Evolutionary conservation across 495 filamentous ascomycete species (phyloP).

Genomic region (Talaromyces nanjingensis): DNA sequence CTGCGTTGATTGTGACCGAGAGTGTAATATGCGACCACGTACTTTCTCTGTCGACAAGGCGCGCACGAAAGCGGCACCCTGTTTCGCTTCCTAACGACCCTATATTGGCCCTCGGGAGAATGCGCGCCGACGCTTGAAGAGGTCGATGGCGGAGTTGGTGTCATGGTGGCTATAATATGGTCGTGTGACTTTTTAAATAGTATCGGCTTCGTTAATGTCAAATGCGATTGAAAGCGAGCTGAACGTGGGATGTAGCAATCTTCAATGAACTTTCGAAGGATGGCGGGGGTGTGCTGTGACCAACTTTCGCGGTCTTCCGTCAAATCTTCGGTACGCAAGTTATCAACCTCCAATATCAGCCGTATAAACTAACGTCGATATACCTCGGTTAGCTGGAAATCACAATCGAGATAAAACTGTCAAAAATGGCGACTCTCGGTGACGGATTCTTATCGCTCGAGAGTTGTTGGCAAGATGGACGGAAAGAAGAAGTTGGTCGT

Average conservation of each 20-base stretch:
- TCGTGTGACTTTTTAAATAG: not conserved
- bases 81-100: conserved; percentile 90
- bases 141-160: conserved; percentile 87
- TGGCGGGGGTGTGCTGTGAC: not conserved
- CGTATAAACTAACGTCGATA: not conserved
- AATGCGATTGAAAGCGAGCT: not conserved
- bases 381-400: not conserved
- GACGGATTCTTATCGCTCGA: not conserved
- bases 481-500: not conserved
- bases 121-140: conserved; percentile 65
- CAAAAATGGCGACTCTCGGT: not conserved
- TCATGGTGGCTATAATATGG: conserved; percentile 46
- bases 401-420: not conserved
- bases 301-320: not conserved
- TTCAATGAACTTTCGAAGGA: not conserved
- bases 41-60: conserved; percentile 94
- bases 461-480: not conserved
- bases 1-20: not conserved
- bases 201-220: not conserved
- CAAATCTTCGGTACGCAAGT: not conserved
- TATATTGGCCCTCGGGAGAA: conserved; percentile 81
- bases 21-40: conserved; percentile 25
- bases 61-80: conserved; percentile 90
- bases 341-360: not conserved
- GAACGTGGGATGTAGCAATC: not conserved